A percentile compares a stretch with the other conserved stretches of the same genome.
phyloP scores from a whole-genome alignment of 2,329 filamentous ascomycete genomes.

The Colletotrichum lentis region DNA sequence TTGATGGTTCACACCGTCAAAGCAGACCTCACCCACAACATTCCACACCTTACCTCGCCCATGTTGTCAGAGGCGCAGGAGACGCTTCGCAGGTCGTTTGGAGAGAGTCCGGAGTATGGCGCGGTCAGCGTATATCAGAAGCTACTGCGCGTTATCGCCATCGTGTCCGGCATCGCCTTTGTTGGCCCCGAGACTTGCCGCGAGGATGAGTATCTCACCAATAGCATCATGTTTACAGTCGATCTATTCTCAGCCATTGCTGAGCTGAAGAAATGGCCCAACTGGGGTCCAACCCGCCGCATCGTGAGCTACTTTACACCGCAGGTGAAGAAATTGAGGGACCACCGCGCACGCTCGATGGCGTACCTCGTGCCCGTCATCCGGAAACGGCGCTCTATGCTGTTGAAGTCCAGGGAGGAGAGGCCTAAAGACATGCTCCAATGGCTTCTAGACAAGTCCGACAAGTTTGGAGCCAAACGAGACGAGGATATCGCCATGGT shows the following conservation, averaged over 20 bases:
- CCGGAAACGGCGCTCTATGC: not conserved
- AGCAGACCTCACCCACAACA: not conserved
- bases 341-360: not conserved
- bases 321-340: not conserved
- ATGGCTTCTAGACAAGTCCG: constrained; percentile 53
- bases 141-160: constrained; percentile 56
- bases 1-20: not conserved
- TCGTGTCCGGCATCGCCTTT: constrained; percentile 56
- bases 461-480: constrained; percentile 46
- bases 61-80: not conserved
- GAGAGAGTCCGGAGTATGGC: not conserved
- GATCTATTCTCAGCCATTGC: constrained; percentile 40
- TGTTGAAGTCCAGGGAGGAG: constrained; percentile 1
- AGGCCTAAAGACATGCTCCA: constrained; percentile 58
- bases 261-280: constrained; percentile 37
- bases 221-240: constrained; percentile 28
- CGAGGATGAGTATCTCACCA: constrained; percentile 53
- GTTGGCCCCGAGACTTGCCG: constrained; percentile 57
- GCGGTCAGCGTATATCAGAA: constrained; percentile 49
- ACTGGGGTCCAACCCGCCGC: not conserved
- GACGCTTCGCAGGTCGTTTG: not conserved
- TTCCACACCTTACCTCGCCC: not conserved
- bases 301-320: not conserved
- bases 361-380: not conserved
- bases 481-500: constrained; percentile 51